Percentiles rank a stretch among this genome's conserved stretches.
These are phyloP conservation scores for Penicillium pulvis DNA, from an alignment of 495 filamentous ascomycete species.

Conservation along the genomic window DNA sequence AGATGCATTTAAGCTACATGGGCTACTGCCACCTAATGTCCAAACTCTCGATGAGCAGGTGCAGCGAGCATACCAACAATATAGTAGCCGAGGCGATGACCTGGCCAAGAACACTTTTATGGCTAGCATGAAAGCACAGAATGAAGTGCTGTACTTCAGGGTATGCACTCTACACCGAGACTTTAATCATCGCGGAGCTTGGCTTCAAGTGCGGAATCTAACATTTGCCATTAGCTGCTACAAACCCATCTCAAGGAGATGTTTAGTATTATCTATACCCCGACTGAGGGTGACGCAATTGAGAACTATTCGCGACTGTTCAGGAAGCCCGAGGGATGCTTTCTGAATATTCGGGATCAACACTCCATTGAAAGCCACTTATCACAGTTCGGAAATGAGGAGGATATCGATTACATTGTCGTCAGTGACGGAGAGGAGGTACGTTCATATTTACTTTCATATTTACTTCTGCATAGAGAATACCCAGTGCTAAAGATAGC, in stretches of 20 bases:
- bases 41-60: conserved; percentile 83
- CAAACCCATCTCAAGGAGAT: conserved; percentile 77
- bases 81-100: conserved; percentile 57
- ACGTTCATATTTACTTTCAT: neutral
- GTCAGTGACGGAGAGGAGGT: conserved; percentile 77
- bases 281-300: conserved; percentile 91
- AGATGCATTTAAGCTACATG: conserved; percentile 65
- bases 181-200: too few species aligned
- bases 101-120: conserved; percentile 83
- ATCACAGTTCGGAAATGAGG: conserved; percentile 63
- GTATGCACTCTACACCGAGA: neutral
- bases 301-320: conserved; percentile 82
- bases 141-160: conserved; percentile 48
- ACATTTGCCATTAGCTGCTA: conserved; percentile 47
- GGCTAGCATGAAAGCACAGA: conserved; percentile 79
- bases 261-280: conserved; percentile 87
- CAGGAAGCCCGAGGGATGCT: conserved; percentile 73
- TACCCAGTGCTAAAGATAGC: conserved; percentile 24
- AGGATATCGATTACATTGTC: conserved; percentile 88
- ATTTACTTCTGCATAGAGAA: neutral
- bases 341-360: conserved; percentile 52
- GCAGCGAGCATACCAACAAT: conserved; percentile 79
- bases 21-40: conserved; percentile 69
- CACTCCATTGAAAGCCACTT: conserved; percentile 64
- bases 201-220: neutral